phyloP scores from a whole-genome alignment of 805 yeast genomes.

The Monosporozyma solicola region DNA sequence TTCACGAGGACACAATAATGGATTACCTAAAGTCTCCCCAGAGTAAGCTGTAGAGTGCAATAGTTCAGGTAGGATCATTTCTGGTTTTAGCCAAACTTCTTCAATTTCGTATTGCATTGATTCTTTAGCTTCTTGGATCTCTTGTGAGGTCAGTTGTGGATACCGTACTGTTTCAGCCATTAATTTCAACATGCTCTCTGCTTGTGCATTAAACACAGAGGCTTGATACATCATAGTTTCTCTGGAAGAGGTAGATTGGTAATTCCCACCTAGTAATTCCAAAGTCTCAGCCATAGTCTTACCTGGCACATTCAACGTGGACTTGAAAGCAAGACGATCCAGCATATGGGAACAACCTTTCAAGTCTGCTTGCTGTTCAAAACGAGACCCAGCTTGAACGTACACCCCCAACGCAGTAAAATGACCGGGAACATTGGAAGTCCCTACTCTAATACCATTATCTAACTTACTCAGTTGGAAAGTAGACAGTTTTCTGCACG shows the following conservation, averaged over 20 bases:
- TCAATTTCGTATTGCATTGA: constrained; percentile 75
- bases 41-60: constrained; percentile 75
- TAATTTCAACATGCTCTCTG: constrained; percentile 66
- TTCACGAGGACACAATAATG: constrained; percentile 73
- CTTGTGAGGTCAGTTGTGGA: constrained; percentile 62
- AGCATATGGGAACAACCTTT: constrained; percentile 76
- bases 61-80: constrained; percentile 79
- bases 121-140: constrained; percentile 60
- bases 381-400: constrained; percentile 85
- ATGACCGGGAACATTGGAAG: constrained; percentile 82
- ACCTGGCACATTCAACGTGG: constrained; percentile 51
- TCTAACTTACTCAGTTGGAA: constrained; percentile 37
- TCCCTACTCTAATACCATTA: constrained; percentile 77
- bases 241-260: constrained; percentile 85
- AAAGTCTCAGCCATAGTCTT: constrained; percentile 64
- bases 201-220: constrained; percentile 81
- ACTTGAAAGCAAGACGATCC: constrained; percentile 80
- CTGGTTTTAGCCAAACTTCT: constrained; percentile 78
- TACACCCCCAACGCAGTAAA: constrained; percentile 87
- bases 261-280: constrained; percentile 84
- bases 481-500: constrained; percentile 16
- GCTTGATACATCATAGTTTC: constrained; percentile 93
- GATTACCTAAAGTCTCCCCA: constrained; percentile 71
- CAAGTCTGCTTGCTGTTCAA: constrained; percentile 43
- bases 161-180: constrained; percentile 68